Base-by-base conservation (phyloP, 345 rosid species). In the Corchorus olitorius region DNA sequence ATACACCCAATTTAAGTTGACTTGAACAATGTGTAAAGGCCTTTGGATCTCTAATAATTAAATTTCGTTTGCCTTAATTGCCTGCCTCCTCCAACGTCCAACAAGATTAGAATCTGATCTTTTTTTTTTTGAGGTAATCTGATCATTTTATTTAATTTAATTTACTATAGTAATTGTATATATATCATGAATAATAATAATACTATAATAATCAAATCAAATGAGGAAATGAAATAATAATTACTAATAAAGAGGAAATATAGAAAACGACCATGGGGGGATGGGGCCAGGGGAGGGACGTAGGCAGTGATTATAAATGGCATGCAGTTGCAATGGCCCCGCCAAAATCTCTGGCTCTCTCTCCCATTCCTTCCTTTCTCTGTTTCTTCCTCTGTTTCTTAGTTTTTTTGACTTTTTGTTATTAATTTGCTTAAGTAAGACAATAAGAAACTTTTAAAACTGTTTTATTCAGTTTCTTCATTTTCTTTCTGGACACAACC, bases 311-410 rank as follows among this genome's bases (percentile, higher is more conserved):
- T 76, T 60, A 64, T 65, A 74, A 19, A 56, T 58, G 73, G 62
- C 61, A 34, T 70, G 77, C 74, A 35, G 79, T 75, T 71, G 77
- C 43, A 67, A 45, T 48, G 77, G 55, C 72, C 76, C 72, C 79
- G 87, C 77, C 53, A 59, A 59, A 72, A 64, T 60, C 75, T 65
- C 82, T 79, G 69, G 22, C 35, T 59, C 64, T 71, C 64, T 71
- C 58, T 63, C 11, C 43, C 7, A 3, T 3, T 37, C 22, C 65
- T 43, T 53, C 69, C 68, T 64, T 67, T n/a, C 3, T 60, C 56
- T 15, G 13, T 39, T 66, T 22, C 34, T 73, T 79, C 20, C 63
- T 39, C 43, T 39, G 43, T 39, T 39, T 4, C 43, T 39, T 39
- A 0, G 5, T 39, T 39, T 39, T 39, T 6, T 39, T 39, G 4